These are phyloP conservation scores for Cylindrotheca fusiformis DNA, from an alignment of 108 stramenopile species.

Conservation along the genomic window DNA sequence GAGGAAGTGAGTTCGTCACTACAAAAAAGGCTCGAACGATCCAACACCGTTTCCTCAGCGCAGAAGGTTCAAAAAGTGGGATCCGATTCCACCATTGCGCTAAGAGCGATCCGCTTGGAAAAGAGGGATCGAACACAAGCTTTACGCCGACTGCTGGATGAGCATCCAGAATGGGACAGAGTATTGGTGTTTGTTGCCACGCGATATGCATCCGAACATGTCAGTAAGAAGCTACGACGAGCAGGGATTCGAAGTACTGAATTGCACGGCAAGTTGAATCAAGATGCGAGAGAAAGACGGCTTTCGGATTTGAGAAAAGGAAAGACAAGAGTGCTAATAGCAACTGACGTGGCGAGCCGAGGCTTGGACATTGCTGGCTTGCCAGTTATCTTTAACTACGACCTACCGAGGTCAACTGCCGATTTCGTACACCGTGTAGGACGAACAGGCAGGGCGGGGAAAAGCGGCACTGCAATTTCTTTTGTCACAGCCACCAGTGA, in stretches of 20 bases:
- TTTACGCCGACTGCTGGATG: conserved; percentile 54
- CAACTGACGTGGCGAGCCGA: conserved; percentile 95
- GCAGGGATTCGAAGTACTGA: conserved; percentile 76
- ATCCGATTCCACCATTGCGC: conserved; percentile 60
- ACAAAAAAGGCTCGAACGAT: conserved; percentile 30
- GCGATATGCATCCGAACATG: conserved; percentile 81
- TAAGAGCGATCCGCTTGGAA: conserved; percentile 62
- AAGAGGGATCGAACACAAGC: conserved; percentile 64
- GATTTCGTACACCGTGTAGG: conserved; percentile 96
- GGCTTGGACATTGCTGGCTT: conserved; percentile 93
- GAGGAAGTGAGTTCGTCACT: conserved; percentile 27
- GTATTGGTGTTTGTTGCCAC: conserved; percentile 93
- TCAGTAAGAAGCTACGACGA: conserved; percentile 65
- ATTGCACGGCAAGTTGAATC: conserved; percentile 95
- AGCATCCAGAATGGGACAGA: conserved; percentile 61
- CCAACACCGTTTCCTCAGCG: conserved; percentile 17
- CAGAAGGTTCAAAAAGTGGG: conserved; percentile 34
- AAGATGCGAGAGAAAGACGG: conserved; percentile 82
- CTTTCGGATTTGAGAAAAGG: conserved; percentile 78
- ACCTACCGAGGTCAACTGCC: conserved; percentile 81
- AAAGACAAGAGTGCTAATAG: conserved; percentile 77
- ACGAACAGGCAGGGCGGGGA: conserved; percentile 95
- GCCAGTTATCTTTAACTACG: conserved; percentile 86
- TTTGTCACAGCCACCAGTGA: conserved; percentile 81
- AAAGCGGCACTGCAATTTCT: conserved; percentile 80